Percentiles rank a stretch among this genome's conserved stretches.
Evolutionary conservation across 1,284 basidiomycete species (phyloP).

Genomic region (Trichosporon ovoides): DNA sequence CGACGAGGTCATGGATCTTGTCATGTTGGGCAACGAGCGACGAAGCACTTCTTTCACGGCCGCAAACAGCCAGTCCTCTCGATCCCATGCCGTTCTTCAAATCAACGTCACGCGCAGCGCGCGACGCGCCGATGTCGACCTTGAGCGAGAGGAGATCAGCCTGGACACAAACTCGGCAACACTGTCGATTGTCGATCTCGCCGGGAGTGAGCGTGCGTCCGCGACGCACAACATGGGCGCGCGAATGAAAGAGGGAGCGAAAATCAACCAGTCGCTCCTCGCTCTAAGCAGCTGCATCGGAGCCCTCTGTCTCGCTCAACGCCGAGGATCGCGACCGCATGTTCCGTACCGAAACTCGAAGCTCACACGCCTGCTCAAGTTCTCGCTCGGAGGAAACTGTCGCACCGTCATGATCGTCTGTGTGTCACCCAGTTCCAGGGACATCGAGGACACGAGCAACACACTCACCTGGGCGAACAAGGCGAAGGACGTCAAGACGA

Average conservation of each 20-base stretch:
- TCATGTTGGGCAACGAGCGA: conserved; percentile 76
- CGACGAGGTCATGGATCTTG: conserved; percentile 87
- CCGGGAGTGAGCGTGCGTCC: conserved; percentile 89
- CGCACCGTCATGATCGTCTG: conserved; percentile 98
- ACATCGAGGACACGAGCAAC: conserved; percentile 97
- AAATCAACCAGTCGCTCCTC: conserved; percentile 94
- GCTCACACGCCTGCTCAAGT: conserved; percentile 89
- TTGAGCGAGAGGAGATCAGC: conserved; percentile 30
- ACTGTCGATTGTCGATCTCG: conserved; percentile 91
- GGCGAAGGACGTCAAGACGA: conserved; percentile 94
- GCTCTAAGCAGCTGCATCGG: conserved; percentile 95
- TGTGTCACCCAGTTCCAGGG: conserved; percentile 83
- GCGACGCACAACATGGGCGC: conserved; percentile 96
- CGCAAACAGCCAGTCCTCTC: conserved; percentile 88
- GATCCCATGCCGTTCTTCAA: conserved; percentile 92
- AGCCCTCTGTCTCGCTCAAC: conserved; percentile 69
- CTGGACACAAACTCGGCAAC: conserved; percentile 74
- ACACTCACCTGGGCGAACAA: conserved; percentile 92
- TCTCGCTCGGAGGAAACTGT: conserved; percentile 94
- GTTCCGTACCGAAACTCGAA: conserved; percentile 95
- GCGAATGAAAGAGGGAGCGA: conserved; percentile 92
- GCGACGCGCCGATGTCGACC: conserved; percentile 41
- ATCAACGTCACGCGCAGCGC: conserved; percentile 83
- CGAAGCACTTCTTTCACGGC: conserved; percentile 88
- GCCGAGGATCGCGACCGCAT: conserved; percentile 73